Percentiles rank a stretch among this genome's conserved stretches.
Conservation (phyloP, 352 stramenopile species). For the Globisporangium orthogonon region DNA sequence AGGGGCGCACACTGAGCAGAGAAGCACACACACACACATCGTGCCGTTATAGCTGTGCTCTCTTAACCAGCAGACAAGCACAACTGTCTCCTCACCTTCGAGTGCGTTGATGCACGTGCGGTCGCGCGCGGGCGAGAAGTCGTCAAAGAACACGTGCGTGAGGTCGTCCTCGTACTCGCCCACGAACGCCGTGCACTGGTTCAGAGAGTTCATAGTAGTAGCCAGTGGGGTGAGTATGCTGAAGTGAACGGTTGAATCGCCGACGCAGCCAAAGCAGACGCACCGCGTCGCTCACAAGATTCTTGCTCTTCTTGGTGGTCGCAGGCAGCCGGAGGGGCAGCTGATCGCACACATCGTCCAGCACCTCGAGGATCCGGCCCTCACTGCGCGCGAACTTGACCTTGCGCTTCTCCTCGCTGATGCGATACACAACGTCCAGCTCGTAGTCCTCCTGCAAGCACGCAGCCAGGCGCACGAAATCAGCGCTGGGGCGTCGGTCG, state of each 20-base stretch:
- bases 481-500: no score
- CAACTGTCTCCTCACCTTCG: constrained; percentile 24
- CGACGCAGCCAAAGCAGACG: neutral
- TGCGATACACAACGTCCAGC: constrained; percentile 81
- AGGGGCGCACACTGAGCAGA: no score
- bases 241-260: no score
- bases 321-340: constrained; percentile 34
- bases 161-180: constrained; percentile 78
- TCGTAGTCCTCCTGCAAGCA: constrained; percentile 58
- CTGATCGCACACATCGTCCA: constrained; percentile 61
- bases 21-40: no score
- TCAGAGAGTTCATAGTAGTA: no score
- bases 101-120: constrained; percentile 46
- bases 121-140: constrained; percentile 59
- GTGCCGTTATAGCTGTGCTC: no score
- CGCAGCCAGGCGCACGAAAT: no score
- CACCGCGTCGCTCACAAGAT: constrained; percentile 57
- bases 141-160: constrained; percentile 68
- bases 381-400: constrained; percentile 81
- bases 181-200: constrained; percentile 71
- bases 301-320: constrained; percentile 42
- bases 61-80: neutral
- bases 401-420: constrained; percentile 85
- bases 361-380: constrained; percentile 77
- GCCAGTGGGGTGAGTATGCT: no score